Conservation (phyloP, 306 rosid species). For the Arachis stenosperma region DNA sequence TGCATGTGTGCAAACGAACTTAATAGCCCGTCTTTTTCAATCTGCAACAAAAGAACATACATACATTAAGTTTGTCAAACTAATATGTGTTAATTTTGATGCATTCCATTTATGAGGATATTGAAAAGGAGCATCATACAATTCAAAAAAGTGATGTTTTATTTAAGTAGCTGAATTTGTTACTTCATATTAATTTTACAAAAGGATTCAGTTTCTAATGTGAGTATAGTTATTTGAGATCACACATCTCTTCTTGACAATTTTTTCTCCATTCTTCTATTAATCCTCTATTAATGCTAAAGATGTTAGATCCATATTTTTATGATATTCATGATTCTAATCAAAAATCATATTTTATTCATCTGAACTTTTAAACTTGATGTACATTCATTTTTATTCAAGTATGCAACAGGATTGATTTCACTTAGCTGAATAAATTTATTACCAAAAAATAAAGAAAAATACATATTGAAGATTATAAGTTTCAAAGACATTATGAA, state of each 20-base stretch:
- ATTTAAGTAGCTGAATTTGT: conserved; percentile 89
- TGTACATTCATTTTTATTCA: not conserved
- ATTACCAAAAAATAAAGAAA: too few relatives aligned
- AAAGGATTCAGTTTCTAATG: conserved; percentile 69
- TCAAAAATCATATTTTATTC: not conserved
- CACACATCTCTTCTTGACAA: conserved; percentile 13
- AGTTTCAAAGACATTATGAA: too few relatives aligned
- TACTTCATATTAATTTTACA: conserved; percentile 76
- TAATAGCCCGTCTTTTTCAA: conserved; percentile 46
- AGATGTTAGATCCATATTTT: not conserved
- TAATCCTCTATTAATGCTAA: not conserved
- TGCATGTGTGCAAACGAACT: conserved; percentile 49
- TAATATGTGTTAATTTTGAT: conserved; percentile 64
- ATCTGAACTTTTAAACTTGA: conserved; percentile 3
- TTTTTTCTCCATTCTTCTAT: conserved; percentile 25
- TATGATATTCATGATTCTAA: not conserved
- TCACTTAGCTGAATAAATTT: too few relatives aligned
- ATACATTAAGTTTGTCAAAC: not conserved
- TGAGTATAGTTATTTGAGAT: conserved; percentile 48
- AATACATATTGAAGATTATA: too few relatives aligned
- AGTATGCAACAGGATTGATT: too few relatives aligned
- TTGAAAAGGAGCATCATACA: conserved; percentile 80
- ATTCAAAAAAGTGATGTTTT: conserved; percentile 74
- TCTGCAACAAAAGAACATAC: conserved; percentile 39
- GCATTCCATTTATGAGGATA: conserved; percentile 79